Evolutionary conservation across 257 asterid genomes (phyloP), one percentile per base, ranked within the genome.

Genomic region (Solanum piurae): DNA sequence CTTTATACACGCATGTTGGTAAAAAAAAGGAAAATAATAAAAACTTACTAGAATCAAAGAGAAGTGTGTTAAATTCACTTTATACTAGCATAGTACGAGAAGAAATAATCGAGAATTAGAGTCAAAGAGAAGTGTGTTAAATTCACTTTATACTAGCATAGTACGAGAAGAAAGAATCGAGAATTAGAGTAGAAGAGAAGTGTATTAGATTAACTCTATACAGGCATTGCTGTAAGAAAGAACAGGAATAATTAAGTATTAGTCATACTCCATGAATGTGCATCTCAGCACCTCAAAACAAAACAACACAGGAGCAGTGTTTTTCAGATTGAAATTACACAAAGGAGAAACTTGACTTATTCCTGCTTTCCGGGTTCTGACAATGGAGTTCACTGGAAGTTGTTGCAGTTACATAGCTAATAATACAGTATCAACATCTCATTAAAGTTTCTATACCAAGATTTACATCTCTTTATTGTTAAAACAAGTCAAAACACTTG

Each of bases 391-490:
- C 31, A 80, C 55, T 46, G 69, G 85, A 29, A 18, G 42, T 82
- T 31, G 29, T 29, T 82, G 85, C 85, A 82, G 85, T 82, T 82
- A 9, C 20, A 49, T 46, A 82, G 40, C 69, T 49, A 49, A 18
- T 20, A 82, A 49, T 49, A 82, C 69, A 82, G 66, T 82, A 29
- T 82, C 69, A 31, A 49, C 31, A 82, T 49, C 80, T 86, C 52
- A 38, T 68, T 64, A 52, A 88, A 62, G 12, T 86, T 83, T 37
- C 68, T 66, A 73, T 69, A 64, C 79, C 86, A 75, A 37, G 90
- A 90, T 76, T 75, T 88, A 86, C 87, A 83, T 80, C 64, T 76
- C 87, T 86, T 88, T 83, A 83, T 90, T 88, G 87, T 27, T 66
- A 88, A 83, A 55, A 31, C 86, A 82, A 80, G 85, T 46, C 68